phyloP scores from a whole-genome alignment of 805 yeast genomes.

The Ogataea pignaliae region DNA sequence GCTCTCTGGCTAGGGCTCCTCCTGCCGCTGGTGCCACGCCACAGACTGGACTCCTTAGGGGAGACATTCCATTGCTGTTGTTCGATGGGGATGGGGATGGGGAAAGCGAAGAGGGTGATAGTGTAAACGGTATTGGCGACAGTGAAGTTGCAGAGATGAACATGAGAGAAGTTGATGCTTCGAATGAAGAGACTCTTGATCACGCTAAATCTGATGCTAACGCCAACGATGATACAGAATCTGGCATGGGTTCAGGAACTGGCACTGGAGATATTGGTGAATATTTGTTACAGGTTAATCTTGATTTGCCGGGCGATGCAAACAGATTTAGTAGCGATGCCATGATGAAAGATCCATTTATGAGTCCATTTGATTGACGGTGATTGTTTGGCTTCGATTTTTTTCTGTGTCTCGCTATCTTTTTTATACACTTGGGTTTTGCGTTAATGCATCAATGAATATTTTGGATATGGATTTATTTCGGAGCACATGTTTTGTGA shows the following conservation, averaged over 20 bases:
- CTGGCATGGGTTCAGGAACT: too few relatives aligned
- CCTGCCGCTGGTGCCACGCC: neutral
- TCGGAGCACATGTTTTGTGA: too few relatives aligned
- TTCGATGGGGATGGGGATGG: constrained; percentile 11
- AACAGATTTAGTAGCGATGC: neutral
- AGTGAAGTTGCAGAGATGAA: too few relatives aligned
- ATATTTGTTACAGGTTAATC: constrained; percentile 15
- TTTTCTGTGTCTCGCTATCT: too few relatives aligned
- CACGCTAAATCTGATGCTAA: neutral
- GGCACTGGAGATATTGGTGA: constrained; percentile 3
- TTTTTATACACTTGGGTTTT: too few relatives aligned
- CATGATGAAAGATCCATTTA: constrained; percentile 13
- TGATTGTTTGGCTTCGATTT: too few relatives aligned
- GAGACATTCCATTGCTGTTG: constrained; percentile 14
- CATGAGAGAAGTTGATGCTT: too few relatives aligned
- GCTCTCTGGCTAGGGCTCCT: too few relatives aligned
- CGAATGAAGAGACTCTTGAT: too few relatives aligned
- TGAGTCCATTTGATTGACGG: constrained; percentile 12
- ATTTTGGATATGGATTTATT: too few relatives aligned
- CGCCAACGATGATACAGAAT: neutral
- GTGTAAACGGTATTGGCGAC: neutral
- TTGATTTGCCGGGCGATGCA: constrained; percentile 5
- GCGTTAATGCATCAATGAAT: too few relatives aligned
- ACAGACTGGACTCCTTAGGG: neutral
- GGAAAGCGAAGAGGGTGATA: constrained; percentile 2